These are phyloP conservation scores for Dothistroma septosporum DNA, from an alignment of 2,329 filamentous ascomycete genomes.

Conservation along the genomic window DNA sequence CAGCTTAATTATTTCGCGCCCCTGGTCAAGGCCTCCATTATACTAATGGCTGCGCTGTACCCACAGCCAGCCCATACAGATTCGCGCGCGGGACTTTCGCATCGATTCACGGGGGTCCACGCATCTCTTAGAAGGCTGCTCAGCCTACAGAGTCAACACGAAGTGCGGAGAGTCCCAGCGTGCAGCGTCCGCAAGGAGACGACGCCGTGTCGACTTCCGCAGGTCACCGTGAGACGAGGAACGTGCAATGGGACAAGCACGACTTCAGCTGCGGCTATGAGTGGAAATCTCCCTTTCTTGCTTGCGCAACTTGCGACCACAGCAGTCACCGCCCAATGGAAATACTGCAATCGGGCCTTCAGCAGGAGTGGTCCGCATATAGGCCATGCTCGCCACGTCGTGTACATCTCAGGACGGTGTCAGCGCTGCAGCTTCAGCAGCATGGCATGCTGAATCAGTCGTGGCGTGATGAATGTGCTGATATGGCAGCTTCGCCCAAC, in stretches of 20 bases:
- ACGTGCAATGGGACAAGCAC: background rate
- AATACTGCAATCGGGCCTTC: background rate
- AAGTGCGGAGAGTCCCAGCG: background rate
- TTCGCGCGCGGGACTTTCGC: background rate
- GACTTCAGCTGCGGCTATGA: background rate
- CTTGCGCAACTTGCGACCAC: background rate
- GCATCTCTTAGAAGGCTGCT: background rate
- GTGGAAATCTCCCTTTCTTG: background rate
- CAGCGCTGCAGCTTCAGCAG: background rate
- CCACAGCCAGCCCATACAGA: background rate
- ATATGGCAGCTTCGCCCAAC: background rate
- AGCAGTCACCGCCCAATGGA: background rate
- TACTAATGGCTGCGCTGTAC: background rate
- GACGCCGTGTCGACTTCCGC: background rate
- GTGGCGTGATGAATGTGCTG: background rate
- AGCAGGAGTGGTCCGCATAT: background rate
- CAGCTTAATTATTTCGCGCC: background rate
- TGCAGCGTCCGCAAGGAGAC: background rate
- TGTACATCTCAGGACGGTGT: background rate
- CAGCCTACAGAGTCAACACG: background rate
- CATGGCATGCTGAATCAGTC: background rate
- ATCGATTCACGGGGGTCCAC: background rate
- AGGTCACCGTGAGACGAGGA: background rate
- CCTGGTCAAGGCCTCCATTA: background rate
- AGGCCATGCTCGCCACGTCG: background rate